A percentile compares a stretch with the other conserved stretches of the same genome.
Evolutionary conservation across 2,329 filamentous ascomycete species (phyloP).

Genomic region (Akanthomyces uredinophilus): DNA sequence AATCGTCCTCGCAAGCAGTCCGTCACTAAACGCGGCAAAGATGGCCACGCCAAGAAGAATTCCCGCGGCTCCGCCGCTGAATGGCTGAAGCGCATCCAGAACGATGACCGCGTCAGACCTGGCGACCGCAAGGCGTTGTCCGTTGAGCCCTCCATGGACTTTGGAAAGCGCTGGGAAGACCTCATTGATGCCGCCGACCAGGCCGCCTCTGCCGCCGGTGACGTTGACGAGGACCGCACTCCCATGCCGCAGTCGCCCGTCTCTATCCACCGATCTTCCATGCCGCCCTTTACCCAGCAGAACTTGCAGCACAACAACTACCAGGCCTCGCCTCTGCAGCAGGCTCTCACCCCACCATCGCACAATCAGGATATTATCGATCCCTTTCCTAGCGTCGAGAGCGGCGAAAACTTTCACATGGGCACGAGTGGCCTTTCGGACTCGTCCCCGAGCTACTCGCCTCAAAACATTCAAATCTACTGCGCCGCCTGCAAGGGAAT

Average conservation of each 20-base stretch:
- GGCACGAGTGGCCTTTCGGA: conserved; percentile 58
- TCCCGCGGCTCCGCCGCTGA: conserved; percentile 66
- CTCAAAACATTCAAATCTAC: conserved; percentile 80
- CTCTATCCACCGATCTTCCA: conserved; percentile 56
- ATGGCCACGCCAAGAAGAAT: conserved; percentile 69
- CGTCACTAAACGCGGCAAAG: conserved; percentile 71
- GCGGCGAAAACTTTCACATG: conserved; percentile 69
- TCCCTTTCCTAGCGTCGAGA: conserved; percentile 73
- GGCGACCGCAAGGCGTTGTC: conserved; percentile 77
- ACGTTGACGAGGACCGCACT: conserved; percentile 83
- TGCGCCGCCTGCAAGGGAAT: conserved; percentile 81
- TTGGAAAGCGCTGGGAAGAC: conserved; percentile 93
- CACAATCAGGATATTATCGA: conserved; percentile 64
- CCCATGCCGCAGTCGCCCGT: conserved; percentile 65
- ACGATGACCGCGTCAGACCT: conserved; percentile 59
- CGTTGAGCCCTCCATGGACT: conserved; percentile 74
- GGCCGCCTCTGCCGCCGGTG: conserved; percentile 81
- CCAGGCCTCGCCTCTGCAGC: conserved; percentile 84
- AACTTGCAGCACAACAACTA: conserved; percentile 63
- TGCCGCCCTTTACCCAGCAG: conserved; percentile 55
- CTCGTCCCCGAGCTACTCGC: conserved; percentile 69
- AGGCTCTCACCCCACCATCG: conserved; percentile 78
- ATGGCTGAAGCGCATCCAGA: conserved; percentile 55
- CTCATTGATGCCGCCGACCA: conserved; percentile 78
- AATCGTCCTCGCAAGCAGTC: conserved; percentile 79